Conservation (phyloP, 495 filamentous ascomycete genomes). For the Aspergillus affinis region DNA sequence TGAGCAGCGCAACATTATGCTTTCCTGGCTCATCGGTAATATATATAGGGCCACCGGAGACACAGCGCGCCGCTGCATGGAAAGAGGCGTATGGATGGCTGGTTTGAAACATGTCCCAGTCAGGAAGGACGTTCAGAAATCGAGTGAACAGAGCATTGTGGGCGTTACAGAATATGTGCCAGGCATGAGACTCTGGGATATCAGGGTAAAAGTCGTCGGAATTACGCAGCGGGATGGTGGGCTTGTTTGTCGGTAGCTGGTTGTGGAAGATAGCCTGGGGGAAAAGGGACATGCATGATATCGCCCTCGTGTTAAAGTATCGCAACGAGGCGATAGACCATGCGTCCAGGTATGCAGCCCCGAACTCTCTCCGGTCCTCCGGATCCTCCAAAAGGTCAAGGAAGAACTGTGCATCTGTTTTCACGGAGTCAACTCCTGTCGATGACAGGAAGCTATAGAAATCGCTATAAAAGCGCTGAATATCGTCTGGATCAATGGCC, state of each 20-base stretch:
- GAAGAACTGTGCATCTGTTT: slow-evolving; percentile 88
- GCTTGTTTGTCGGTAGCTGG: slow-evolving; percentile 71
- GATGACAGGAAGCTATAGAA: slow-evolving; percentile 80
- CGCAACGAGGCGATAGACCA: slow-evolving; percentile 77
- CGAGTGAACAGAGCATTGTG: slow-evolving; percentile 84
- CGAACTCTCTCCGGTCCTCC: slow-evolving; percentile 64
- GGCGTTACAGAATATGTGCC: slow-evolving; percentile 93
- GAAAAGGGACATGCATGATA: slow-evolving; percentile 89
- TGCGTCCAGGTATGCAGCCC: slow-evolving; percentile 75
- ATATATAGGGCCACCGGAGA: slow-evolving; percentile 89
- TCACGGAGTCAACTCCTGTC: slow-evolving; percentile 76
- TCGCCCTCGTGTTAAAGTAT: slow-evolving; percentile 73
- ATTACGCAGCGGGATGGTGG: slow-evolving; percentile 72
- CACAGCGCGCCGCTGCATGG: slow-evolving; percentile 86
- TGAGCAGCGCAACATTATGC: slow-evolving; percentile 71
- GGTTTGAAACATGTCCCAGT: slow-evolving; percentile 99
- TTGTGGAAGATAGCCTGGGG: slow-evolving; percentile 83
- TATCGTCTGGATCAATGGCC: slow-evolving; percentile 71
- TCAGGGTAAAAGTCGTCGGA: slow-evolving; percentile 94
- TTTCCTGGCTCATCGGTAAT: slow-evolving; percentile 86
- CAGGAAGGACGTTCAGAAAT: slow-evolving; percentile 71
- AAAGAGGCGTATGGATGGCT: slow-evolving; percentile 71
- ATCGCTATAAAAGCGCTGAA: slow-evolving; percentile 77
- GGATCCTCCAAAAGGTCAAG: slow-evolving; percentile 73
- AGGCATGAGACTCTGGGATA: slow-evolving; percentile 73